A percentile compares a stretch with the other conserved stretches of the same genome.
Evolutionary conservation across 768 basidiomycete genomes (phyloP).

Genomic region (Leccinellum rugosiceps): DNA sequence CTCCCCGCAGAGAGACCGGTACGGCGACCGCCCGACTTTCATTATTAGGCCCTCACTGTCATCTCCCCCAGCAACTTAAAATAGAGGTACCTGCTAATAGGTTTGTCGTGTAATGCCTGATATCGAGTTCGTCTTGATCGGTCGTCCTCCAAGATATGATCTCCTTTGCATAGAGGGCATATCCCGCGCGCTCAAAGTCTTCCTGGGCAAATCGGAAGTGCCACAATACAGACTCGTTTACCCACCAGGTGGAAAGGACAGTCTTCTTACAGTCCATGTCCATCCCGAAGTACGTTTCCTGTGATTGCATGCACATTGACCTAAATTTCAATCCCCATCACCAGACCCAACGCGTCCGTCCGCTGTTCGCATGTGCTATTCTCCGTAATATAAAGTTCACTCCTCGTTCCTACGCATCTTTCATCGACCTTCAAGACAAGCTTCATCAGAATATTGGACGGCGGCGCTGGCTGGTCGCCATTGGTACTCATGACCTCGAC

Average conservation of each 20-base stretch:
- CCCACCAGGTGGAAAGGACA: conserved; percentile 63
- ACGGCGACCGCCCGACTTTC: conserved; percentile 22
- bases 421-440: conserved; percentile 99
- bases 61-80: conserved; percentile 77
- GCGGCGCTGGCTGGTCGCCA: conserved; percentile 85
- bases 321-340: background rate
- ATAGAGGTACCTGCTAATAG: conserved; percentile 99
- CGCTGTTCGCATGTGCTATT: conserved; percentile 87
- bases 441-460: conserved; percentile 95
- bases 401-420: conserved; percentile 85
- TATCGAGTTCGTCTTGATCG: conserved; percentile 3
- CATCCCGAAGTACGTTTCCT: conserved; percentile 60
- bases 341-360: conserved; percentile 80
- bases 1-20: conserved; percentile 84
- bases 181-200: conserved; percentile 78
- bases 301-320: background rate
- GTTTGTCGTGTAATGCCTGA: conserved; percentile 33
- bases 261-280: conserved; percentile 65
- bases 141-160: conserved; percentile 70
- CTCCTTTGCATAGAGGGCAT: conserved; percentile 97
- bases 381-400: conserved; percentile 90
- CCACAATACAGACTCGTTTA: conserved; percentile 74
- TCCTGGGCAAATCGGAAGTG: conserved; percentile 64
- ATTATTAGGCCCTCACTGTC: conserved; percentile 3
- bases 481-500: conserved; percentile 97